These are phyloP conservation scores for Penicillium palitans DNA, from an alignment of 2,329 filamentous ascomycete genomes.

Conservation along the genomic window DNA sequence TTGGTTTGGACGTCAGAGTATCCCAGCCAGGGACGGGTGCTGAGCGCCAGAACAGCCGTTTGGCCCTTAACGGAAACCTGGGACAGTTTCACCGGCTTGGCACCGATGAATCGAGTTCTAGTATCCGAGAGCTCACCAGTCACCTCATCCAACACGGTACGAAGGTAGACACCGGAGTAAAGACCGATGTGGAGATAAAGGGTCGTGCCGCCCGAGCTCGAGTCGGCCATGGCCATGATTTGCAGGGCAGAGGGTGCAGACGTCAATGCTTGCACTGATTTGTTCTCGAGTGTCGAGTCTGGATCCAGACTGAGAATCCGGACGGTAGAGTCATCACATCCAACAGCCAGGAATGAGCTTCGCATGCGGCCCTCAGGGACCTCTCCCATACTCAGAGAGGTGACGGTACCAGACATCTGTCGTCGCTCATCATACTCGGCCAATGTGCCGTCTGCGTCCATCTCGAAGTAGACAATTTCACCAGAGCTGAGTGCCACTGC, in stretches of 20 bases:
- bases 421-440: conserved; percentile 95
- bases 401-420: conserved; percentile 93
- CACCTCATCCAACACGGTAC: conserved; percentile 91
- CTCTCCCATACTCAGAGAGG: conserved; percentile 87
- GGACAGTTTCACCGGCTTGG: conserved; percentile 86
- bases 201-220: conserved; percentile 81
- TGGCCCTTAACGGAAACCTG: conserved; percentile 84
- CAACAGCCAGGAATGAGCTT: conserved; percentile 91
- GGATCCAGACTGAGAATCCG: conserved; percentile 87
- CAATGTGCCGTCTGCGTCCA: conserved; percentile 85
- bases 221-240: conserved; percentile 95
- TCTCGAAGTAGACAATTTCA: conserved; percentile 97
- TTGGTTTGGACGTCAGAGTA: conserved; percentile 87
- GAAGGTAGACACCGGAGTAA: conserved; percentile 91
- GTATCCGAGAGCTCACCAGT: conserved; percentile 96
- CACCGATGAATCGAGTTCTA: conserved; percentile 87
- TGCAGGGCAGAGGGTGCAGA: conserved; percentile 84
- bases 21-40: conserved; percentile 92
- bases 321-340: conserved; percentile 94
- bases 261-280: conserved; percentile 90
- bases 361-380: conserved; percentile 86
- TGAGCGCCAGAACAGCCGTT: conserved; percentile 82
- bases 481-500: conserved; percentile 92
- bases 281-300: conserved; percentile 86
- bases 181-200: conserved; percentile 95